These are phyloP conservation scores for Carallia brachiata DNA, from an alignment of 345 rosid genomes.

Conservation along the genomic window DNA sequence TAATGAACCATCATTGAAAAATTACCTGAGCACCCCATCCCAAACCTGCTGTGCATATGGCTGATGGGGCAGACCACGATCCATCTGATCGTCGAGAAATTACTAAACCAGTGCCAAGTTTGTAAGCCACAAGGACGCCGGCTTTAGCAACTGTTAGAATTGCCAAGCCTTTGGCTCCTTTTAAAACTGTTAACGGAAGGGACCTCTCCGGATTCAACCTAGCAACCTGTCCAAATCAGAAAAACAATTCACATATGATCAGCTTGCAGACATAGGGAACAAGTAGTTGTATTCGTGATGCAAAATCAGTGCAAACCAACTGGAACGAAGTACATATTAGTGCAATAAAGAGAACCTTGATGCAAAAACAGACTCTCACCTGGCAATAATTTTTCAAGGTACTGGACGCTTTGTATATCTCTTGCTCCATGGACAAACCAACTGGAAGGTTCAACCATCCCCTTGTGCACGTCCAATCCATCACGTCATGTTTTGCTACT, in stretches of 20 bases:
- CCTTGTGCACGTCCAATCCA: constrained; percentile 89
- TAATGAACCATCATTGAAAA: background rate
- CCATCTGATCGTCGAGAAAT: constrained; percentile 76
- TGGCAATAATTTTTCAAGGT: constrained; percentile 75
- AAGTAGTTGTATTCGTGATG: constrained; percentile 8
- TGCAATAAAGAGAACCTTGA: constrained; percentile 24
- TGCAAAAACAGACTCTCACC: constrained; percentile 1
- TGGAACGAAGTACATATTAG: constrained; percentile 41
- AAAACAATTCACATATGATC: constrained; percentile 33
- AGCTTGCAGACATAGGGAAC: constrained; percentile 39
- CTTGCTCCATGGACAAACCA: constrained; percentile 94
- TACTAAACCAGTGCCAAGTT: constrained; percentile 85
- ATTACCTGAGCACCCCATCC: constrained; percentile 99
- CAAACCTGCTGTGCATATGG: constrained; percentile 70
- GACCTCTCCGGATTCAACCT: constrained; percentile 80
- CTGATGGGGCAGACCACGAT: constrained; percentile 99
- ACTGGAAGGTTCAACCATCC: constrained; percentile 95
- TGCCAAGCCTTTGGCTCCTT: constrained; percentile 89
- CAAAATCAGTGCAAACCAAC: background rate
- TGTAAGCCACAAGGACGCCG: constrained; percentile 77
- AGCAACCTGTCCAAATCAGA: constrained; percentile 52
- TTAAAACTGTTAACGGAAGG: constrained; percentile 72
- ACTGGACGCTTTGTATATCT: constrained; percentile 86
- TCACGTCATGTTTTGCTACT: constrained; percentile 90
- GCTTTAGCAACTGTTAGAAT: constrained; percentile 91